Evolutionary conservation across 2,329 filamentous ascomycete genomes (phyloP).

Genomic region (Thielaviopsis euricoi): DNA sequence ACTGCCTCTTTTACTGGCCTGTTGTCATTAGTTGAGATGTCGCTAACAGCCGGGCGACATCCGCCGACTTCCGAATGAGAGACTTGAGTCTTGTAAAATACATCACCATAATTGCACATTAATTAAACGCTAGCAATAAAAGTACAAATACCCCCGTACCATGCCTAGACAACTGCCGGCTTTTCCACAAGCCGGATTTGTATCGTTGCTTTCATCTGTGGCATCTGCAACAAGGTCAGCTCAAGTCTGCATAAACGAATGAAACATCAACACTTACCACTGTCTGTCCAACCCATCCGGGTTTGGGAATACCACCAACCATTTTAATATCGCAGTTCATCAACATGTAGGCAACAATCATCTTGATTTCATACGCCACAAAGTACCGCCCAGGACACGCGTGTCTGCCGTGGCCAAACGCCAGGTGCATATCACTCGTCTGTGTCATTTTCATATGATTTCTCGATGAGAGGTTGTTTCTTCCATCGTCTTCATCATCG

Average conservation of each 20-base stretch:
- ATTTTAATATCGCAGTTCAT: conserved; percentile 35
- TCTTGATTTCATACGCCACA: conserved; percentile 37
- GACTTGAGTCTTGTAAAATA: background rate
- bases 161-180: background rate
- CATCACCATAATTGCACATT: background rate
- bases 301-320: conserved; percentile 22
- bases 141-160: no score
- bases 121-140: background rate
- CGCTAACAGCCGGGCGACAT: background rate
- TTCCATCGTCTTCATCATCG: conserved; percentile 18
- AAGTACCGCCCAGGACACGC: conserved; percentile 40
- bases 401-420: conserved; percentile 42
- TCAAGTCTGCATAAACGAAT: no score
- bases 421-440: conserved; percentile 31
- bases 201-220: conserved; percentile 16
- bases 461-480: conserved; percentile 10
- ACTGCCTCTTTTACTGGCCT: background rate
- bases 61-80: background rate
- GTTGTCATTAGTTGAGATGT: background rate
- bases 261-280: conserved; percentile 18
- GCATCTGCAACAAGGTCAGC: conserved; percentile 12
- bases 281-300: conserved; percentile 28
- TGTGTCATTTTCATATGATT: conserved; percentile 34
- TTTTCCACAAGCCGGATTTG: conserved; percentile 15
- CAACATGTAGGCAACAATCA: conserved; percentile 32